Evolutionary conservation across 176 grass and related monocot species (phyloP).

Genomic region (Urochloa ruziziensis): DNA sequence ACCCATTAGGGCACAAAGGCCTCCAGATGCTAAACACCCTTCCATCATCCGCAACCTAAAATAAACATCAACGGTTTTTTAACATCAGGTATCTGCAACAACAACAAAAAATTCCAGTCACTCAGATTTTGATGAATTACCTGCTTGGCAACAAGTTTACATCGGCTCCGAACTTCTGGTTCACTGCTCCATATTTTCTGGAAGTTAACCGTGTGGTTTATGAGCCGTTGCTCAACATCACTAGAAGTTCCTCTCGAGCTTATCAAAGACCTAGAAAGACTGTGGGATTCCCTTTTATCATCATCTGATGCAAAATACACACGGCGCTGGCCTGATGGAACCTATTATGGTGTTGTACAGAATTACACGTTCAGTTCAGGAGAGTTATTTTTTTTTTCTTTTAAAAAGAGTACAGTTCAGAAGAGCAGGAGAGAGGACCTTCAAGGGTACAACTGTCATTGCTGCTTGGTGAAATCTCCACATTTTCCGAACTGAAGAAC

Average conservation of each 20-base stretch:
- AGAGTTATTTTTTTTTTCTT: not conserved
- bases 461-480: conserved; percentile 80
- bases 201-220: conserved; percentile 74
- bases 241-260: conserved; percentile 70
- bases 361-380: conserved; percentile 8
- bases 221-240: conserved; percentile 49
- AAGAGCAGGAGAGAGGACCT: conserved; percentile 37
- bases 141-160: conserved; percentile 95
- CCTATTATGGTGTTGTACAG: conserved; percentile 44
- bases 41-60: conserved; percentile 76
- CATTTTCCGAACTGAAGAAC: conserved; percentile 80
- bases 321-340: conserved; percentile 69
- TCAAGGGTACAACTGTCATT: conserved; percentile 67
- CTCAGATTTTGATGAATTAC: conserved; percentile 38
- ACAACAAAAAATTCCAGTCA: not conserved
- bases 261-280: conserved; percentile 66
- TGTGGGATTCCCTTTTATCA: conserved; percentile 60
- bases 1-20: conserved; percentile 80
- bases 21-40: conserved; percentile 84
- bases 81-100: not conserved
- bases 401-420: not conserved
- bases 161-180: conserved; percentile 66
- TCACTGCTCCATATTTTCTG: conserved; percentile 95
- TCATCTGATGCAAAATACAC: conserved; percentile 78
- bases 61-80: conserved; percentile 22